These are phyloP conservation scores for Claviceps monticola DNA, from an alignment of 2,329 filamentous ascomycete genomes.

Conservation along the genomic window DNA sequence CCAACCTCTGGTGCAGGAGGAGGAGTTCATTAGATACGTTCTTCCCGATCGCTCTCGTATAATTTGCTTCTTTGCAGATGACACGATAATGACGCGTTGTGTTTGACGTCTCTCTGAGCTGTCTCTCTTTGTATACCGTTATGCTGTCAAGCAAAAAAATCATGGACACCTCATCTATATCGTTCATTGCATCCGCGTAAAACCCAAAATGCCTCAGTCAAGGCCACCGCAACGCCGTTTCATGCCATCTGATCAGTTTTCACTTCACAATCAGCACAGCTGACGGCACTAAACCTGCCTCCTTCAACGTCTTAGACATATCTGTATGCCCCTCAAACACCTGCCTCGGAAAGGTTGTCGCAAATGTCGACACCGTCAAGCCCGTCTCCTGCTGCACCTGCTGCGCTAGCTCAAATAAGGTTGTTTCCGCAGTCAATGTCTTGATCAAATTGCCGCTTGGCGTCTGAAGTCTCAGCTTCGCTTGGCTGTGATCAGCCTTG, in stretches of 20 bases:
- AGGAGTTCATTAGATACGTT: too few species aligned
- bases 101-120: too few species aligned
- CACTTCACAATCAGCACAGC: conserved; percentile 71
- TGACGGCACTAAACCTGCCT: conserved; percentile 79
- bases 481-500: conserved; percentile 61
- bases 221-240: neutral
- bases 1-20: too few species aligned
- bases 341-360: conserved; percentile 78
- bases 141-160: too few species aligned
- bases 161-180: too few species aligned
- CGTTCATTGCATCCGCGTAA: neutral
- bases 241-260: conserved; percentile 4
- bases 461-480: conserved; percentile 71
- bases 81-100: too few species aligned
- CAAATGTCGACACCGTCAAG: conserved; percentile 58
- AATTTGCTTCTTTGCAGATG: too few species aligned
- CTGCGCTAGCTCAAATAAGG: conserved; percentile 81
- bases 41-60: too few species aligned
- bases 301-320: conserved; percentile 83
- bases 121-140: too few species aligned
- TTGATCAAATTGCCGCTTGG: conserved; percentile 63
- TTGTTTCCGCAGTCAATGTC: conserved; percentile 78
- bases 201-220: neutral
- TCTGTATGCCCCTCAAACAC: conserved; percentile 55
- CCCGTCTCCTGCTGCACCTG: conserved; percentile 60